Evolutionary conservation across 257 asterid species (phyloP), one percentile per base, ranked within the genome.

Genomic region (Dorcoceras hygrometricum): DNA sequence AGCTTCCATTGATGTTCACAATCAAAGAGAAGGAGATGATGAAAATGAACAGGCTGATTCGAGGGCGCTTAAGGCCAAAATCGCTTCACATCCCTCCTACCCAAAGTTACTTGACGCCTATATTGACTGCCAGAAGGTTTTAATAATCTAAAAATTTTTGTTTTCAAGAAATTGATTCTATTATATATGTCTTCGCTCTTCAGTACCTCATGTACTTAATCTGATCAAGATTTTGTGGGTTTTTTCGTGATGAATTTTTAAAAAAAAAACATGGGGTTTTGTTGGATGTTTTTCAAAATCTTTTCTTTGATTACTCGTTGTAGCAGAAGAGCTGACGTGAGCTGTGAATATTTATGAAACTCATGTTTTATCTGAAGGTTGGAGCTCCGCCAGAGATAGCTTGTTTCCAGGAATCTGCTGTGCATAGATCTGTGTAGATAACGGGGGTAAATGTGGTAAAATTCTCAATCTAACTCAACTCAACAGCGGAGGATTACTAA

Each of bases 331-430:
- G 8, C 63, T 23, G 10, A 4, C 11, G 34, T 34, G 25, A 43
- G 10, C 1, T 55, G 71, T 11, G 4, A 7, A 57, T 53, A 70
- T 32, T 0, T 43, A 3, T 43, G 1, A 11, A 12, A 24, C n/a
- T 6, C 11, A 9, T 36, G 28, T 9, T 16, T 22, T 60, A 50
- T 54, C 73, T 14, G n/a, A 43, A 87, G 95, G 87, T 88, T 0
- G 95, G 95, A 53, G 93, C 87, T 54, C 83, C 95, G 6, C 79
- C 83, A 0, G 89, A 84, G 77, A 76, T 79, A 22, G 82, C 77
- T 51, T 12, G 68, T 62, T 25, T 86, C 65, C 71, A 86, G 58
- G 89, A 88, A n/a, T n/a, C 11, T 32, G 39, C 10, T 32, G n/a
- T n/a, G n/a, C n/a, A n/a, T n/a, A n/a, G n/a, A n/a, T n/a, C n/a